A percentile compares a stretch with the other conserved stretches of the same genome.
phyloP scores from a whole-genome alignment of 2,329 filamentous ascomycete genomes.

The Ceratocystis alfenasii region DNA sequence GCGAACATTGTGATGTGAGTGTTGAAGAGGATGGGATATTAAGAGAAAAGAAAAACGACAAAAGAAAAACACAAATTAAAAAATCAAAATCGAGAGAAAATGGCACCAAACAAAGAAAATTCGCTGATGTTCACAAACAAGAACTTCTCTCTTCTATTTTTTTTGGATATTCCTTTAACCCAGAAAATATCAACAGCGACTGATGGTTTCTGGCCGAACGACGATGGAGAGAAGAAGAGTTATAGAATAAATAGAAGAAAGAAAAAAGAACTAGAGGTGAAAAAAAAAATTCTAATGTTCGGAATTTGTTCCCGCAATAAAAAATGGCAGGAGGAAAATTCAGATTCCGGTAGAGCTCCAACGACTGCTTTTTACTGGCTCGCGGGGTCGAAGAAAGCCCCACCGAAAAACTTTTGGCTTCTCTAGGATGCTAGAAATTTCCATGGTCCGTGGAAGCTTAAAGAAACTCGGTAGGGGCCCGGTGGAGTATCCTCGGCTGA shows the following conservation, averaged over 20 bases:
- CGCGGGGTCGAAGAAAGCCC: constrained; percentile 11
- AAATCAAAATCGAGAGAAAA: constrained; percentile 25
- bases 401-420: constrained; percentile 5
- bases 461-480: constrained; percentile 10
- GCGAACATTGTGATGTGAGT: constrained; percentile 52
- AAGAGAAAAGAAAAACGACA: constrained; percentile 26
- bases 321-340: constrained; percentile 15
- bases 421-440: constrained; percentile 21
- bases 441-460: constrained; percentile 18
- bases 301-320: neutral
- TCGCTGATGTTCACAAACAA: constrained; percentile 15
- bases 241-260: too few species aligned
- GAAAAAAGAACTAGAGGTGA: too few species aligned
- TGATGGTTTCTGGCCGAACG: neutral
- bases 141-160: constrained; percentile 8
- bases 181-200: neutral
- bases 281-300: constrained; percentile 3
- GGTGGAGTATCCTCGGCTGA: constrained; percentile 16
- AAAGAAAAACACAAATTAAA: constrained; percentile 27
- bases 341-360: constrained; percentile 17
- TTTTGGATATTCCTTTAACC: neutral
- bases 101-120: constrained; percentile 15
- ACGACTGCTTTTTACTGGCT: constrained; percentile 18
- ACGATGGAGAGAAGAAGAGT: too few species aligned
- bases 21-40: constrained; percentile 28